phyloP scores from a whole-genome alignment of 2,329 filamentous ascomycete species.

The Aspergillus aculeatinus region DNA sequence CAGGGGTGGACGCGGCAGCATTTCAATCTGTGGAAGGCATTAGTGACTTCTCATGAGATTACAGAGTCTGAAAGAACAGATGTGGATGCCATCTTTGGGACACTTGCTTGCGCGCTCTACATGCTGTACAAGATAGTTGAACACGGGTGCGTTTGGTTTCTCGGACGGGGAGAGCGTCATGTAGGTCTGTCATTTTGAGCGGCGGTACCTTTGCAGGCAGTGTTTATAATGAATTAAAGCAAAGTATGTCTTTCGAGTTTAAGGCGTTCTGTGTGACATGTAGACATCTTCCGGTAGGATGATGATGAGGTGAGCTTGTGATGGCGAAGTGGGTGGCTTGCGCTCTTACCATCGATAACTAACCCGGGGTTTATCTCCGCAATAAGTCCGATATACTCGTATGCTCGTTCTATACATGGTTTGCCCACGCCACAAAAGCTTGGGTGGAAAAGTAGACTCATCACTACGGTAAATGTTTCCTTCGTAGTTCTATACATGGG shows the following conservation, averaged over 20 bases:
- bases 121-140: conserved; percentile 41
- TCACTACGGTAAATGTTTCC: too few relatives aligned
- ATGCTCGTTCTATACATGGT: too few relatives aligned
- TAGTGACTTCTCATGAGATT: neutral
- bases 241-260: neutral
- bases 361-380: too few relatives aligned
- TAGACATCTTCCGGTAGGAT: too few relatives aligned
- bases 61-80: neutral
- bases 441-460: too few relatives aligned
- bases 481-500: too few relatives aligned
- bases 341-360: too few relatives aligned
- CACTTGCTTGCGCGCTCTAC: conserved; percentile 36
- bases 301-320: too few relatives aligned
- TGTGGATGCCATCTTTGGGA: neutral
- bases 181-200: neutral
- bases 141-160: conserved; percentile 37
- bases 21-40: conserved; percentile 27
- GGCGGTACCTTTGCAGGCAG: neutral
- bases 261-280: neutral
- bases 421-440: too few relatives aligned
- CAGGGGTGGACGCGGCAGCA: conserved; percentile 39
- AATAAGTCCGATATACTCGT: too few relatives aligned
- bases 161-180: neutral
- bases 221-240: neutral
- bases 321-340: too few relatives aligned